These are phyloP conservation scores for Anthracocystis panici-leucophaei DNA, from an alignment of 1,284 basidiomycete genomes.

Conservation along the genomic window DNA sequence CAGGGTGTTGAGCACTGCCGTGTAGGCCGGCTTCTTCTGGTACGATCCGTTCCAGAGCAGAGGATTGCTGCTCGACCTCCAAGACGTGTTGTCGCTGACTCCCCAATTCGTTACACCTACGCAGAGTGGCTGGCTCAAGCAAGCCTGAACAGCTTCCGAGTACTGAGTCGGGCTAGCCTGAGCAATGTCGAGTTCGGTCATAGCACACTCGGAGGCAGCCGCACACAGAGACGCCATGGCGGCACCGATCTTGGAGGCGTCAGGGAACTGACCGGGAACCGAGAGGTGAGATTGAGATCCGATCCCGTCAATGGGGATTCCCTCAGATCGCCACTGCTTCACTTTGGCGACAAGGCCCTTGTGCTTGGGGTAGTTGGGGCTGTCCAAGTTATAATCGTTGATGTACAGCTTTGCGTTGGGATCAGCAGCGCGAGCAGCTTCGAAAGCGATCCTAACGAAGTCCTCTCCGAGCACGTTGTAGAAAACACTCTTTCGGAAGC, in stretches of 20 bases:
- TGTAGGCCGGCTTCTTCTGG: too few species aligned
- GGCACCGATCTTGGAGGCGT: constrained; percentile 13
- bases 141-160: constrained; percentile 16
- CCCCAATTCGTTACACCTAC: constrained; percentile 31
- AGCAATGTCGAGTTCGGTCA: constrained; percentile 33
- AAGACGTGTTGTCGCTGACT: too few species aligned
- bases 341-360: constrained; percentile 14
- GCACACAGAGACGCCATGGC: constrained; percentile 19
- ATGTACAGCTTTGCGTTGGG: constrained; percentile 31
- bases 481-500: constrained; percentile 18
- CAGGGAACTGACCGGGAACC: constrained; percentile 13
- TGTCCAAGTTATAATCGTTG: constrained; percentile 34
- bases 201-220: constrained; percentile 21
- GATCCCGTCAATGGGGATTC: constrained; percentile 31
- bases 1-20: too few species aligned
- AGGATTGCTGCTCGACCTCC: too few species aligned
- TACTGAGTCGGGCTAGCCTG: constrained; percentile 10
- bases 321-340: constrained; percentile 27
- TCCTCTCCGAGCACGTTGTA: constrained; percentile 33
- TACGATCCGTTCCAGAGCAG: too few species aligned
- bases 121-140: constrained; percentile 19
- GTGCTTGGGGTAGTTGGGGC: constrained; percentile 21
- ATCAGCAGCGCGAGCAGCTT: constrained; percentile 18
- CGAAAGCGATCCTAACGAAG: constrained; percentile 28
- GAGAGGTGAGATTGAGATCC: constrained; percentile 30